Evolutionary conservation across 139 green algal genomes (phyloP), one percentile per base, ranked within the genome.

Genomic region (Micractinium sp.): DNA sequence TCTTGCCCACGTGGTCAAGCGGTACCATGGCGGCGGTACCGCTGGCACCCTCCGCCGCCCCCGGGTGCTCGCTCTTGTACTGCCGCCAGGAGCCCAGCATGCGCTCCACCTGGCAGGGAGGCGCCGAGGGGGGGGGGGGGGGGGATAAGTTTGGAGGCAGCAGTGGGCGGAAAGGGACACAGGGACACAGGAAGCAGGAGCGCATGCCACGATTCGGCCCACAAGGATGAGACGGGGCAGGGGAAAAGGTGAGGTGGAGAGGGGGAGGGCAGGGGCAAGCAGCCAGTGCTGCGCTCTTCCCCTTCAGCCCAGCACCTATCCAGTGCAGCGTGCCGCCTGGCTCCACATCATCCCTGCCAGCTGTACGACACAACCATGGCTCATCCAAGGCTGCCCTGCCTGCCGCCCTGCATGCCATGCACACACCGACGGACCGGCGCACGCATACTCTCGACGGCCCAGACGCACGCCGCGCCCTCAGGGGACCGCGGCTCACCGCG

Each of bases 71-170:
- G 16, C 15, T 88, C 85, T 88, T 88, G 71, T 88, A 88, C 74
- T 81, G 41, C 47, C 88, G 74, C 90, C 90, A 92, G 18, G 25
- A 89, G 29, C 90, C 90, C 73, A 92, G 77, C 66, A 74, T 75
- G 1, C 29, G 27, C 79, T 92, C 90, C 53, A 92, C 36, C 61
- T 76, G 69, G n/a, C n/a, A n/a, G n/a, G n/a, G n/a, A n/a, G n/a
- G n/a, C n/a, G n/a, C n/a, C n/a, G n/a, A n/a, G n/a, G n/a, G n/a
- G n/a, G n/a, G n/a, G n/a, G n/a, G n/a, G n/a, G n/a, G 15, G 60
- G 60, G 60, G 16, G 60, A 66, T 16, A 66, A 66, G 60, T 66
- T 14, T 23, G 14, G 60, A 66, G 16, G 15, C 60, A 66, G 14
- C 66, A 74, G 66, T 20, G 29, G 33, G 31, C 31, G 25, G 73